Conservation (phyloP, 352 stramenopile genomes). For the Hyaloperonospora brassicae region DNA sequence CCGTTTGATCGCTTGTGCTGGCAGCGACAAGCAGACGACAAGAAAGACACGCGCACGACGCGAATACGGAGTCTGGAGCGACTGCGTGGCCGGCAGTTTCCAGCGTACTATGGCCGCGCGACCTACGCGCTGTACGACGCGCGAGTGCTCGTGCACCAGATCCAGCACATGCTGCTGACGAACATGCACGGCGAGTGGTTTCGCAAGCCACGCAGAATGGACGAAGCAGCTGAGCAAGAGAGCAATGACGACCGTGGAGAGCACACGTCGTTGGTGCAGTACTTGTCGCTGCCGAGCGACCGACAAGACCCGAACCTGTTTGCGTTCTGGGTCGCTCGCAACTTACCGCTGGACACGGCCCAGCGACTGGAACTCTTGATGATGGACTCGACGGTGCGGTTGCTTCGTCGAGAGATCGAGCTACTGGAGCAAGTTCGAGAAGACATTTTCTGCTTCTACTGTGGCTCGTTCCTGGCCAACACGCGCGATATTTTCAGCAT, state of each 20-base stretch:
- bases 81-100: conserved; percentile 25
- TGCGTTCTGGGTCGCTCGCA: conserved; percentile 69
- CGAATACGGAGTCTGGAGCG: conserved; percentile 12
- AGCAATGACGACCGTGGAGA: conserved; percentile 8
- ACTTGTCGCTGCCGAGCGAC: conserved; percentile 31
- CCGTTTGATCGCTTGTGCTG: conserved; percentile 30
- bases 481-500: conserved; percentile 79
- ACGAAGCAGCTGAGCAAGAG: conserved; percentile 7
- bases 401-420: conserved; percentile 49
- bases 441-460: conserved; percentile 58
- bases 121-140: conserved; percentile 61
- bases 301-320: conserved; percentile 60
- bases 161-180: conserved; percentile 60
- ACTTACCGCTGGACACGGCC: conserved; percentile 51
- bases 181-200: conserved; percentile 75
- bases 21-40: conserved; percentile 6
- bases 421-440: conserved; percentile 55
- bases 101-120: conserved; percentile 39
- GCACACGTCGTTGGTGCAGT: conserved; percentile 21
- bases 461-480: conserved; percentile 48
- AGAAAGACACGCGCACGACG: conserved; percentile 1
- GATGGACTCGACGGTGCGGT: conserved; percentile 49
- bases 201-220: conserved; percentile 19
- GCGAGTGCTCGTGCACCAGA: conserved; percentile 41
- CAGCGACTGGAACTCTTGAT: conserved; percentile 52